Conservation (phyloP, 345 rosid species). For the Salix exigua region DNA sequence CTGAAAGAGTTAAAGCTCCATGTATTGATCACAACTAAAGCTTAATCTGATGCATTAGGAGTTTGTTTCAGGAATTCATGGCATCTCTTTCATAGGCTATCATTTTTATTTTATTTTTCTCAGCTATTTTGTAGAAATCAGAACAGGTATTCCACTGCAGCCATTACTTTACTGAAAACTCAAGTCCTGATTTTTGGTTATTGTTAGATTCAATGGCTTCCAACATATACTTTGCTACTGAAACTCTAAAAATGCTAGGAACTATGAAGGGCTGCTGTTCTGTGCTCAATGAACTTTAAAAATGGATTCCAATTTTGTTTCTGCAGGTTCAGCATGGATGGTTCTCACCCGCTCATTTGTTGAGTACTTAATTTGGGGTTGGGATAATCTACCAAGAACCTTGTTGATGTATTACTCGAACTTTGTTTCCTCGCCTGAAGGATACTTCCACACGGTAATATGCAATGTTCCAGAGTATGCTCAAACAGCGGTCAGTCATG, state of each 20-base stretch:
- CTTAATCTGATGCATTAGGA: not conserved
- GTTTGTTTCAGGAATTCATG: not conserved
- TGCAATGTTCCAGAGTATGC: conserved; percentile 84
- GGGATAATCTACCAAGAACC: conserved; percentile 96
- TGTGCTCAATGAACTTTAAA: not conserved
- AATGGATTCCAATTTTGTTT: not conserved
- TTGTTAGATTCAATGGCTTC: not conserved
- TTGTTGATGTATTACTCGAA: conserved; percentile 92
- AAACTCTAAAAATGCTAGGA: not conserved
- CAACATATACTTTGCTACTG: not conserved
- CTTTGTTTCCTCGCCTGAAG: conserved; percentile 95
- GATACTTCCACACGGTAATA: conserved; percentile 91
- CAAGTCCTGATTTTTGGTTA: not conserved
- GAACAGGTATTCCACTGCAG: not conserved
- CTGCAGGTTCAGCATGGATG: conserved; percentile 98
- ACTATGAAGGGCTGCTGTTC: not conserved
- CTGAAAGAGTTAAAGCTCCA: not conserved
- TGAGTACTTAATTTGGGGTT: conserved; percentile 93
- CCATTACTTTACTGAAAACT: not conserved
- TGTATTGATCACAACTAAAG: not conserved
- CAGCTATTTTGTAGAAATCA: not conserved
- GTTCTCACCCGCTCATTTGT: conserved; percentile 78
- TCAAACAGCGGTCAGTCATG: conserved; percentile 73
- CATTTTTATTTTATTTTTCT: not conserved
- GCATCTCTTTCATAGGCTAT: not conserved